Percentiles rank a stretch among this genome's conserved stretches.
Conservation (phyloP, 768 basidiomycete genomes). For the Kwoniella newhampshirensis region DNA sequence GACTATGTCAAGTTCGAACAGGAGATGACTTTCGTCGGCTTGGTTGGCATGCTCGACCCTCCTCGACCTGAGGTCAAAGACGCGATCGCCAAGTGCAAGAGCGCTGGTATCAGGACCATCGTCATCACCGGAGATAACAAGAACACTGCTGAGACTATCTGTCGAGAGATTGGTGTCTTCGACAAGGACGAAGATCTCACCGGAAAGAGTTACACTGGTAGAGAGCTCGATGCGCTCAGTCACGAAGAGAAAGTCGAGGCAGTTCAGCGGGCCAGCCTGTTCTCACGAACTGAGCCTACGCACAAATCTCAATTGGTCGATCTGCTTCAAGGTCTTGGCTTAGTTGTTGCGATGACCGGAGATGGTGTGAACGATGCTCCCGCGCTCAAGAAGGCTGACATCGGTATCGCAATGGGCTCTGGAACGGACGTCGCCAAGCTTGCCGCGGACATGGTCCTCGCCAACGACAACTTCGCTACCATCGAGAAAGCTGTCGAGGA, state of each 20-base stretch:
- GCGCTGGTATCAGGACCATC: constrained; percentile 91
- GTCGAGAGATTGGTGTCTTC: constrained; percentile 93
- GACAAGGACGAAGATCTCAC: constrained; percentile 77
- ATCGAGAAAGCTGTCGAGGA: constrained; percentile 97
- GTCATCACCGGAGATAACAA: constrained; percentile 99
- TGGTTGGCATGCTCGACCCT: constrained; percentile 97
- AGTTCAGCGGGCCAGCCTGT: constrained; percentile 83
- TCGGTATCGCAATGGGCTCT: constrained; percentile 98
- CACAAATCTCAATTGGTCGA: constrained; percentile 96
- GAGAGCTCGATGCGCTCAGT: constrained; percentile 78
- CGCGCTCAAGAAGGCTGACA: constrained; percentile 93
- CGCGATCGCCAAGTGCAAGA: constrained; percentile 84
- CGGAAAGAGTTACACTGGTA: constrained; percentile 94
- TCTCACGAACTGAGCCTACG: constrained; percentile 88
- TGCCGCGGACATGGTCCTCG: constrained; percentile 89
- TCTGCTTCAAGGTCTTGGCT: constrained; percentile 80
- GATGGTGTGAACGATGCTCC: constrained; percentile 99
- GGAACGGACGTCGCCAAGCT: constrained; percentile 98
- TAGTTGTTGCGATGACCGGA: constrained; percentile 92
- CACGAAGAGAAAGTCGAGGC: constrained; percentile 79
- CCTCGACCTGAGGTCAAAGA: constrained; percentile 87
- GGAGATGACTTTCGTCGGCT: constrained; percentile 86
- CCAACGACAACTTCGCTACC: constrained; percentile 85
- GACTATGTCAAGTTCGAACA: constrained; percentile 90
- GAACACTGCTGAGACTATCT: constrained; percentile 95